Percentiles rank a stretch among this genome's conserved stretches.
phyloP scores from a whole-genome alignment of 2,329 filamentous ascomycete genomes.

The Ceratocystis huliohia region DNA sequence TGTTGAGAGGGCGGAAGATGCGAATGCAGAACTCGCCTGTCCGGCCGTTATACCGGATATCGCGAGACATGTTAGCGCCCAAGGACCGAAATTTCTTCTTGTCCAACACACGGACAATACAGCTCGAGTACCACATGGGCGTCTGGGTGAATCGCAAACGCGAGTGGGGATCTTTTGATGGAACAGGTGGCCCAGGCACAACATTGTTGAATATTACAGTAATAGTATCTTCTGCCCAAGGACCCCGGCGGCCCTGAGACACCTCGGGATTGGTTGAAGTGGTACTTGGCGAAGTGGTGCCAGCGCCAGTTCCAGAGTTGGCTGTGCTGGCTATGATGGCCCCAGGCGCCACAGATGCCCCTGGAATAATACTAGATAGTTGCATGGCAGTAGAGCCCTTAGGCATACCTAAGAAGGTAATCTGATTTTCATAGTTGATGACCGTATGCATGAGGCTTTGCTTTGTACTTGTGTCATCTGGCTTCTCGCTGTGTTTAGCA shows the following conservation, averaged over 20 bases:
- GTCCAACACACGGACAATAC: slow-evolving; percentile 42
- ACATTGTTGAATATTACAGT: slow-evolving; percentile 44
- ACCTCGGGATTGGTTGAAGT: background rate
- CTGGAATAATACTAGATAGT: slow-evolving; percentile 36
- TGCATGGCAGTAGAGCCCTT: slow-evolving; percentile 29
- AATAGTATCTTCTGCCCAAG: slow-evolving; percentile 49
- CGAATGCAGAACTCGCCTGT: slow-evolving; percentile 52
- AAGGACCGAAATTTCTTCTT: slow-evolving; percentile 44
- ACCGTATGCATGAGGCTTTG: background rate
- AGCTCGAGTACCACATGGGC: slow-evolving; percentile 37
- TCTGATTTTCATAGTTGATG: background rate
- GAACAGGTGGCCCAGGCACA: slow-evolving; percentile 23
- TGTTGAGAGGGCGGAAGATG: slow-evolving; percentile 46
- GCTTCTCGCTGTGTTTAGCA: background rate
- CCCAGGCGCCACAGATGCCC: slow-evolving; percentile 10
- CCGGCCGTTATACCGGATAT: slow-evolving; percentile 48
- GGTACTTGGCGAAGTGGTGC: background rate
- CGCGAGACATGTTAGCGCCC: slow-evolving; percentile 42
- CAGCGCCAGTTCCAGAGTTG: background rate
- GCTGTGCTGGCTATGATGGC: background rate
- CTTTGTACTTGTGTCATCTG: background rate
- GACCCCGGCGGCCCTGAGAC: slow-evolving; percentile 21
- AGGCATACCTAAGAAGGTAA: slow-evolving; percentile 20
- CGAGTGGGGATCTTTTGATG: slow-evolving; percentile 14
- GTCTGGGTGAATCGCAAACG: slow-evolving; percentile 17